Percentiles rank a stretch among this genome's conserved stretches.
Conservation (phyloP, 306 rosid species). For the Acacia acuminata region DNA sequence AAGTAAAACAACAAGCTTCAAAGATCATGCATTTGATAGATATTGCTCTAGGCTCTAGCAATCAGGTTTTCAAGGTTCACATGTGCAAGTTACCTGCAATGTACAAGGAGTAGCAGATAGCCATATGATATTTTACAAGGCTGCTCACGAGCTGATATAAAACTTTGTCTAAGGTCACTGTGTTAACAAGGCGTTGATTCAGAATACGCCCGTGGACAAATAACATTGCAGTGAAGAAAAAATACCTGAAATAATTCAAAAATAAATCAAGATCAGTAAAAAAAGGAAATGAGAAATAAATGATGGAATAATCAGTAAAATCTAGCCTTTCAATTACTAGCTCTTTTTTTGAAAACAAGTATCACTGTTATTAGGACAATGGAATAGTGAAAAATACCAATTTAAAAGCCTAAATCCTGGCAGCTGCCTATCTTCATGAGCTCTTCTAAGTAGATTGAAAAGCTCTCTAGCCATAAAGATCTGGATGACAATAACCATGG, state of each 20-base stretch:
- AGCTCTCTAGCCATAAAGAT: slow-evolving; percentile 95
- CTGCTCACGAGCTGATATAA: slow-evolving; percentile 76
- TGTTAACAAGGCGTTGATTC: slow-evolving; percentile 88
- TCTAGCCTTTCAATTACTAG: slow-evolving; percentile 1
- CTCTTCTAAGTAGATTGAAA: slow-evolving; percentile 85
- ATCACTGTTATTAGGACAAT: slow-evolving; percentile 14
- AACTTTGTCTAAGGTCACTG: slow-evolving; percentile 78
- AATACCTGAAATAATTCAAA: slow-evolving; percentile 70
- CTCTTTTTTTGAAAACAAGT: slow-evolving; percentile 26
- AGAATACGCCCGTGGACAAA: slow-evolving; percentile 97
- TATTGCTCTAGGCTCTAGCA: slow-evolving; percentile 23
- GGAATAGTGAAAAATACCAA: slow-evolving; percentile 55
- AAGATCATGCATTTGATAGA: slow-evolving; percentile 24
- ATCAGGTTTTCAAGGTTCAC: slow-evolving; percentile 25
- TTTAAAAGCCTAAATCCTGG: slow-evolving; percentile 97
- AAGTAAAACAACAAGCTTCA: slow-evolving; percentile 15
- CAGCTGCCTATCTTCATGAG: slow-evolving; percentile 85
- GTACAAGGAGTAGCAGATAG: slow-evolving; percentile 82
- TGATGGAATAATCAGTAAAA: background rate
- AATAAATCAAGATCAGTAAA: slow-evolving; percentile 13
- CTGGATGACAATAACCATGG: slow-evolving; percentile 95
- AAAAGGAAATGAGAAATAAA: slow-evolving; percentile 3
- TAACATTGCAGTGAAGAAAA: slow-evolving; percentile 95
- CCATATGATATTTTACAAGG: slow-evolving; percentile 92
- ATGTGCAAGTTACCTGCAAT: slow-evolving; percentile 68